phyloP scores from a whole-genome alignment of 768 basidiomycete species.

The Leccinum rimulosum region DNA sequence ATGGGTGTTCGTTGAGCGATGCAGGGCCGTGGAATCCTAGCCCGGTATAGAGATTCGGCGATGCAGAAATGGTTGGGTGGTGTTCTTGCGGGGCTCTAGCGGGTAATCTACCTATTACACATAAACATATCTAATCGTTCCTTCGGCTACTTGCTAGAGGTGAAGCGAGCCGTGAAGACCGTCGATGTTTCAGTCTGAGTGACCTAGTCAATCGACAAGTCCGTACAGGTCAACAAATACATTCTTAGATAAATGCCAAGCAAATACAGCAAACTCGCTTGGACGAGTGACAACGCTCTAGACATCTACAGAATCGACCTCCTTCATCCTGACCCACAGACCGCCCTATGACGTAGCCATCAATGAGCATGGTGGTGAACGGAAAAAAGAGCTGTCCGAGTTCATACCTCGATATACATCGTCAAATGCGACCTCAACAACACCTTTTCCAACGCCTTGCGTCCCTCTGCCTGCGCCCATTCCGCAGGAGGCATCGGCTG shows the following conservation, averaged over 20 bases:
- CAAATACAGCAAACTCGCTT: background rate
- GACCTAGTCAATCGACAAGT: background rate
- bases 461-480: slow-evolving; percentile 33
- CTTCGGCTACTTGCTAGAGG: slow-evolving; percentile 2
- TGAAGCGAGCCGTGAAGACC: background rate
- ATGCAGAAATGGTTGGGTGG: background rate
- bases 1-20: slow-evolving; percentile 85
- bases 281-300: background rate
- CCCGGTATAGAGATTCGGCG: slow-evolving; percentile 20
- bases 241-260: background rate
- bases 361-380: background rate
- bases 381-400: accelerated
- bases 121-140: slow-evolving; percentile 30
- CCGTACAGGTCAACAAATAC: background rate
- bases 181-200: background rate
- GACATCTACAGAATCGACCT: slow-evolving; percentile 5
- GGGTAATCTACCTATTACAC: slow-evolving; percentile 27
- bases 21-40: slow-evolving; percentile 83
- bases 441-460: slow-evolving; percentile 42
- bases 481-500: slow-evolving; percentile 34
- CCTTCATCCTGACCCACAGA: slow-evolving; percentile 27
- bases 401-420: slow-evolving; percentile 40
- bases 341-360: slow-evolving; percentile 13
- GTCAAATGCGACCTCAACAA: slow-evolving; percentile 40
- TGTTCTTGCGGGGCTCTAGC: slow-evolving; percentile 4